phyloP scores from a whole-genome alignment of 2,329 filamentous ascomycete species.

The Phyllosticta capitalensis region DNA sequence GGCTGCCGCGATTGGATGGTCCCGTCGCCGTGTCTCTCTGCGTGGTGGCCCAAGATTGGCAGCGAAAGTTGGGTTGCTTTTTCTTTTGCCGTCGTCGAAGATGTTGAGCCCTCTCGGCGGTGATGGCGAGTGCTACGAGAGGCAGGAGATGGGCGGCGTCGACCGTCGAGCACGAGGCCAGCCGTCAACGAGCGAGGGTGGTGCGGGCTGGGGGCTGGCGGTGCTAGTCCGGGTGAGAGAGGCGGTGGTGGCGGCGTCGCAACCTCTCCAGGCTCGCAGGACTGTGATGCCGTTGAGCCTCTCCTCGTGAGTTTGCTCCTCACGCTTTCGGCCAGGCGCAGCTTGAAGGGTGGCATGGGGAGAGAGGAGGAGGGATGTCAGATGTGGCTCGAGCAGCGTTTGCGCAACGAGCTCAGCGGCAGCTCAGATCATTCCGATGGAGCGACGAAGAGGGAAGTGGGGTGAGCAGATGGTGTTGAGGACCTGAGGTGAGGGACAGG shows the following conservation, averaged over 20 bases:
- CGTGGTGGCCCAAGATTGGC: neutral
- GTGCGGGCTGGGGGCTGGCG: neutral
- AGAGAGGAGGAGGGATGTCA: neutral
- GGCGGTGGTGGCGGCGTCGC: neutral
- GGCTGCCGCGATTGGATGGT: constrained; percentile 7
- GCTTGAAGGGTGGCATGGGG: neutral
- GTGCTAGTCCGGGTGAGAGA: neutral
- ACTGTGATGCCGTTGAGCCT: neutral
- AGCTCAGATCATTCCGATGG: neutral
- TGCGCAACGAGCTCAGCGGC: neutral
- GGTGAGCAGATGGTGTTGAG: neutral
- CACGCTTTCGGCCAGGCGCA: neutral
- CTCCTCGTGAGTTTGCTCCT: neutral
- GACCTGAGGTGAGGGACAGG: too few species aligned
- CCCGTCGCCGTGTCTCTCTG: neutral
- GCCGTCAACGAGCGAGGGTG: neutral
- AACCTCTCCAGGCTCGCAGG: neutral
- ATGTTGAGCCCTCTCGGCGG: neutral
- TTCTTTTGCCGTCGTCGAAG: constrained; percentile 1
- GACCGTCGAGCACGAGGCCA: neutral
- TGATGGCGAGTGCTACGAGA: neutral
- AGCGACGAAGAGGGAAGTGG: neutral
- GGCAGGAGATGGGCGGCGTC: neutral
- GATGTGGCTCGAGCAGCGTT: neutral
- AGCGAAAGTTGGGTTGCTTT: neutral